Base-by-base conservation (phyloP, 768 basidiomycete genomes). In the Gymnopilus junonius region DNA sequence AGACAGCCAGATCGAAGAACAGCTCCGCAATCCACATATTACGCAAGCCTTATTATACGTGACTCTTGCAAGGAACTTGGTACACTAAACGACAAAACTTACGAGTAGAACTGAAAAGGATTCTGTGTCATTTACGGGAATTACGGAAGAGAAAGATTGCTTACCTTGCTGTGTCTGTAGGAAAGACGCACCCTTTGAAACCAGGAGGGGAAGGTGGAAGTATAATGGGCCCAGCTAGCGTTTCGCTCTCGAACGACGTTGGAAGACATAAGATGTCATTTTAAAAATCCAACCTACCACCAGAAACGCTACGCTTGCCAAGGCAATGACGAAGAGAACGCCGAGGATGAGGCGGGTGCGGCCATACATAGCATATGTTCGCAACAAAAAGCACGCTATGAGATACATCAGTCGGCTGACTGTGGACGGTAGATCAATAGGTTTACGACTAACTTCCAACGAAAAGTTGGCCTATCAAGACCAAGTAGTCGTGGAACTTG, bases 1-100 rank as follows among this genome's bases (percentile, higher is more conserved):
- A 72, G 25, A 72, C 59, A 1, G 71, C 20, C 12, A 60, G 32
- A 42, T 72, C 71, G 20, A 72, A 71, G 20, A 67, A 29, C 5
- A 70, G 55, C 54, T 68, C 58, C 10, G 61, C 65, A 17, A 50
- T 57, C 69, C 70, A 72, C 14, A 67, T 59, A 20, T 62, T 53
- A 17, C 61, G 61, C 34, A 70, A 40, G 8, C 34, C 66, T 7
- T n/a, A n/a, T n/a, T n/a, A n/a, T n/a, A n/a, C n/a, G 20, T 21
- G 43, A 46, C 40, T 32, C 37, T 37, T 40, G 43, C 14, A 58
- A 11, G 46, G 32, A 34, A 35, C 2, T 54, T 21, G 12, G 3
- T 54, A 8, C 7, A 37, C 14, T 10, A 17, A 3, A 12, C 6
- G 3, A 15, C 14, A 15, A 35, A 2, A 37, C 53, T 35, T 23